Conservation (phyloP, 1,284 basidiomycete genomes). For the Apiotrichum montevideense region DNA sequence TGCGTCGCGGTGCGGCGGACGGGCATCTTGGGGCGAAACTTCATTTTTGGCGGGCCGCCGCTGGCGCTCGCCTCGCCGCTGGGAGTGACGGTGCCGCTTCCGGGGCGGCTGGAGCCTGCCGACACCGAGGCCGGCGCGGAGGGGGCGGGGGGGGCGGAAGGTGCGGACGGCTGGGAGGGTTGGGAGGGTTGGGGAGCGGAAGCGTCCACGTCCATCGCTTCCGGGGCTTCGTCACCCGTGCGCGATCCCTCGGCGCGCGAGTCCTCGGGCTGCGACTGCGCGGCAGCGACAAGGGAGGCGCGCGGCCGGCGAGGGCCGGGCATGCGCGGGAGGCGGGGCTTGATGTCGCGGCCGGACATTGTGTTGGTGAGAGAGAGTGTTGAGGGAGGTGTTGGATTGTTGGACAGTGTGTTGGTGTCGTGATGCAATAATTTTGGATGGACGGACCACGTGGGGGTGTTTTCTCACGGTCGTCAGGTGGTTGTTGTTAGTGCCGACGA, state of each 20-base stretch:
- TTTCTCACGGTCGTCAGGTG: too few relatives aligned
- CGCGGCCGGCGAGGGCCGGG: slow-evolving; percentile 9
- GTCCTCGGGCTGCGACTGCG: neutral
- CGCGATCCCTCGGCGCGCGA: neutral
- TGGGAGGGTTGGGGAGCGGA: neutral
- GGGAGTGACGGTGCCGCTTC: neutral
- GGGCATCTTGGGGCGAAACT: slow-evolving; percentile 45
- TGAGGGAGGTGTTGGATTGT: too few relatives aligned
- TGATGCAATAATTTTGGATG: too few relatives aligned
- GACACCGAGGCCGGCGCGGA: neutral
- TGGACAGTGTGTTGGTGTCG: too few relatives aligned
- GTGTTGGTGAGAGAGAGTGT: neutral
- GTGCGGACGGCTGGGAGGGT: neutral
- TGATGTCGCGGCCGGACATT: slow-evolving; percentile 10
- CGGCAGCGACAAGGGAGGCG: slow-evolving; percentile 9
- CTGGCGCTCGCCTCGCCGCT: neutral
- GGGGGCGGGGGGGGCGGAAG: neutral
- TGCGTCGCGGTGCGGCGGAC: slow-evolving; percentile 26
- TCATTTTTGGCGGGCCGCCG: slow-evolving; percentile 26
- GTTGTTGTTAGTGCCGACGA: too few relatives aligned
- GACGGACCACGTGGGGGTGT: too few relatives aligned
- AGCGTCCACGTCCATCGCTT: slow-evolving; percentile 6
- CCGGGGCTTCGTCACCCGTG: neutral
- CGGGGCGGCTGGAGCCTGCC: neutral
- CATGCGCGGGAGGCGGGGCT: slow-evolving; percentile 13